Percentiles rank a stretch among this genome's conserved stretches.
Evolutionary conservation across 1,284 basidiomycete genomes (phyloP).

Genomic region (Moesziomyces sp.): DNA sequence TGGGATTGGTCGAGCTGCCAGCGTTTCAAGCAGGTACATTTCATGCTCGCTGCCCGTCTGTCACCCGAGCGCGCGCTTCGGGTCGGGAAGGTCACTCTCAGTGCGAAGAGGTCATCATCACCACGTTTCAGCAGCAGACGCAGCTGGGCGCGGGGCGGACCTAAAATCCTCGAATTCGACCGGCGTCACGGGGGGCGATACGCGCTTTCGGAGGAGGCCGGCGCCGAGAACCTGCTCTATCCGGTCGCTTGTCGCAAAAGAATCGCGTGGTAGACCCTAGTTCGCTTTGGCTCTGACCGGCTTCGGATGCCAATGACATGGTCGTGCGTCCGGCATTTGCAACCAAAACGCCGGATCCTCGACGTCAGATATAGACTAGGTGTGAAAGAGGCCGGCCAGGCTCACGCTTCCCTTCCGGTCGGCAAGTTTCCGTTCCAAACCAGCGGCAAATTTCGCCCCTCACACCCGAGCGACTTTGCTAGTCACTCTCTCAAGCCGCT

Average conservation of each 20-base stretch:
- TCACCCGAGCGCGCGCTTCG: too few species aligned
- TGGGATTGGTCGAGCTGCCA: too few species aligned
- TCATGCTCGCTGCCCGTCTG: too few species aligned
- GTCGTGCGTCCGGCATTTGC: neutral
- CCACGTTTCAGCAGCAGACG: neutral
- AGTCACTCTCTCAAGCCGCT: too few species aligned
- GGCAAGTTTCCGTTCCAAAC: neutral
- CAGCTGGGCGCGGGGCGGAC: too few species aligned
- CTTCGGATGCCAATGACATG: neutral
- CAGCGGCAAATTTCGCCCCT: neutral
- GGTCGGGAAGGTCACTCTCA: neutral
- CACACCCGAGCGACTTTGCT: neutral
- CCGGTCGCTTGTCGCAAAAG: neutral
- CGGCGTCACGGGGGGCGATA: constrained; percentile 1
- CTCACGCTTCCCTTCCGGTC: neutral
- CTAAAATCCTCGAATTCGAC: neutral
- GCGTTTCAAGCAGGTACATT: neutral
- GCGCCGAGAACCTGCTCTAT: neutral
- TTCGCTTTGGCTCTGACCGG: neutral
- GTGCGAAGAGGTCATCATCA: neutral
- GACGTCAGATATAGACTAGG: neutral
- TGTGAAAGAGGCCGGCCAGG: neutral
- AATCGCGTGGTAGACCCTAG: neutral
- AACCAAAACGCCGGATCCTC: neutral
- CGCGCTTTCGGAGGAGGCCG: constrained; percentile 1